Conservation (phyloP, 2,329 filamentous ascomycete species). For the Trichoderma sp. region DNA sequence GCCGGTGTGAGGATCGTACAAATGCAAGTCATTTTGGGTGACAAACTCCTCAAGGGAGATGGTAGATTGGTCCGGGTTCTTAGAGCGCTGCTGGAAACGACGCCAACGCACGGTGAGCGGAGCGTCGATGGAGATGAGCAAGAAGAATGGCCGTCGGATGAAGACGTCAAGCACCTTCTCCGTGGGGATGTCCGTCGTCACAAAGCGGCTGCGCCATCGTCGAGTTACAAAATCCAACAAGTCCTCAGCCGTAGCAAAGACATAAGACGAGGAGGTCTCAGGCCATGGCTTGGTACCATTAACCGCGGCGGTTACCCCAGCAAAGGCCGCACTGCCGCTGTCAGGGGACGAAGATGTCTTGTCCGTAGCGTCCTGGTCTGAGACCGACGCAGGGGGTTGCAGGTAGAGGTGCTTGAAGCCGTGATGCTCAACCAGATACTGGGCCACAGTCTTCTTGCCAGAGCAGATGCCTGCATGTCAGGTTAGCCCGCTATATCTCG, state of each 20-base stretch:
- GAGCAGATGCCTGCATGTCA: conserved; percentile 73
- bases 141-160: conserved; percentile 81
- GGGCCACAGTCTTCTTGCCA: conserved; percentile 85
- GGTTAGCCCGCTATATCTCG: conserved; percentile 14
- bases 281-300: conserved; percentile 28
- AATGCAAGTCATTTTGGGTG: conserved; percentile 63
- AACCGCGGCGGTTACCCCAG: conserved; percentile 30
- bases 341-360: not conserved
- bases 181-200: conserved; percentile 78
- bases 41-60: conserved; percentile 57
- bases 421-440: conserved; percentile 82
- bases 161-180: conserved; percentile 73
- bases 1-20: conserved; percentile 66
- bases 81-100: conserved; percentile 58
- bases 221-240: conserved; percentile 84
- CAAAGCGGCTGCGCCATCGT: conserved; percentile 79
- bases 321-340: conserved; percentile 24
- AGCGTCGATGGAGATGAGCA: conserved; percentile 88
- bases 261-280: conserved; percentile 28
- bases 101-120: conserved; percentile 81
- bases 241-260: conserved; percentile 61
- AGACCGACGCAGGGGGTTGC: conserved; percentile 15
- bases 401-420: conserved; percentile 74
- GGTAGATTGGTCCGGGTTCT: conserved; percentile 24
- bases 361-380: not conserved